Percentiles rank a stretch among this genome's conserved stretches.
Conservation (phyloP, 2,329 filamentous ascomycete species). For the Trichoderma pleuroti region DNA sequence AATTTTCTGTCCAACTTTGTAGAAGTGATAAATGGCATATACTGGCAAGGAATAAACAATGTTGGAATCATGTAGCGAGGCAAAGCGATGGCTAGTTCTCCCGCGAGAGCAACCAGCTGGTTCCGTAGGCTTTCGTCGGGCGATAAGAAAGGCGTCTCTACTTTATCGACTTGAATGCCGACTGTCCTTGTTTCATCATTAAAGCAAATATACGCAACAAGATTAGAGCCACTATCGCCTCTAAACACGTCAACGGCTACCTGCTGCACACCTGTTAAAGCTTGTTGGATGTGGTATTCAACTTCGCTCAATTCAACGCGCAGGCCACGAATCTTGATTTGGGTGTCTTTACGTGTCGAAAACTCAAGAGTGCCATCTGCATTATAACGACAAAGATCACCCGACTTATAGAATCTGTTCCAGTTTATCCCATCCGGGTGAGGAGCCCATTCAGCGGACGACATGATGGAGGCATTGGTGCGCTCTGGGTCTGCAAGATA, state of each 20-base stretch:
- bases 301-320: conserved; percentile 43
- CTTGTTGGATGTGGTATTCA: conserved; percentile 19
- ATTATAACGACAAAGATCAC: conserved; percentile 42
- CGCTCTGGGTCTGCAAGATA: conserved; percentile 42
- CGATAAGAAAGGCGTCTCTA: conserved; percentile 13
- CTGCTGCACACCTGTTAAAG: neutral
- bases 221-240: neutral
- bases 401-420: conserved; percentile 39
- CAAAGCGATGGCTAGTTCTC: neutral
- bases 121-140: conserved; percentile 10
- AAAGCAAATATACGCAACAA: conserved; percentile 10
- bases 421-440: conserved; percentile 12
- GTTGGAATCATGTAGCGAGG: conserved; percentile 24
- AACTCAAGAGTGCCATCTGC: conserved; percentile 39
- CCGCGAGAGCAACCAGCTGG: conserved; percentile 3
- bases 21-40: conserved; percentile 21
- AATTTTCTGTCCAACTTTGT: conserved; percentile 17
- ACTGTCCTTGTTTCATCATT: neutral
- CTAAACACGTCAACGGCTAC: conserved; percentile 9
- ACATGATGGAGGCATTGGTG: conserved; percentile 44
- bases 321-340: conserved; percentile 55
- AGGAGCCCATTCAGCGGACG: neutral
- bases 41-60: conserved; percentile 19
- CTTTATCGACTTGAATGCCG: neutral
- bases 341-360: conserved; percentile 52